Base-by-base conservation (phyloP, 441 rosid species). In the Capsella rubella region DNA sequence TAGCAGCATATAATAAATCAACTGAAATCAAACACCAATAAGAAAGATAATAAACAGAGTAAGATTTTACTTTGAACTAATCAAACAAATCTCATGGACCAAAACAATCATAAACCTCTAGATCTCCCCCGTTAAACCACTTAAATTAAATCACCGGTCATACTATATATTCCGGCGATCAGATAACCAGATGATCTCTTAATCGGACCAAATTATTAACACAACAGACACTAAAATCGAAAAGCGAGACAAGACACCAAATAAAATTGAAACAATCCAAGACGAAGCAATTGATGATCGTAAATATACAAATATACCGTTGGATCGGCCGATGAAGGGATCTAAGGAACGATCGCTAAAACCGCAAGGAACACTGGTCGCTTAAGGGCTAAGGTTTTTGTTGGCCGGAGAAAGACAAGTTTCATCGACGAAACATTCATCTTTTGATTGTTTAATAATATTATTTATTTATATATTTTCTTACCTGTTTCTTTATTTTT, bases 51-150 rank as follows among this genome's bases (percentile, higher is more conserved):
- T n/a, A 47, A 61, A 49, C n/a, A 55, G 1, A 37, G 2, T 21
- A 55, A 0, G 28, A 67, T 1, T 21, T 13, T 50, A 31, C 40
- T 40, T 37, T 21, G 25, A 29, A 15, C 69, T 59, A 14, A 1
- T 8, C 13, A 25, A 14, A 45, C 25, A 21, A 21, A 21, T 21
- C 25, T 21, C 25, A 21, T 21, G 25, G 25, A 21, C 25, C 25
- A 64, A n/a, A 37, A 3, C 63, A 54, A 65, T 28, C 53, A 35
- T 74, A 76, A 63, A 69, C 71, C 79, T 69, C 47, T 14, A 71
- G 72, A 76, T 76, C 80, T 50, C 50, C n/a, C 50, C 5, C 21
- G 12, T 57, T 70, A 56, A 76, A 71, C 79, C 79, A 63, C 75
- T 43, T 64, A 9, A 64, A 49, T 43, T 64, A 9, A 64, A 49